These are phyloP conservation scores for Beauveria scarabaeidicola DNA, from an alignment of 2,329 filamentous ascomycete genomes.

Conservation along the genomic window DNA sequence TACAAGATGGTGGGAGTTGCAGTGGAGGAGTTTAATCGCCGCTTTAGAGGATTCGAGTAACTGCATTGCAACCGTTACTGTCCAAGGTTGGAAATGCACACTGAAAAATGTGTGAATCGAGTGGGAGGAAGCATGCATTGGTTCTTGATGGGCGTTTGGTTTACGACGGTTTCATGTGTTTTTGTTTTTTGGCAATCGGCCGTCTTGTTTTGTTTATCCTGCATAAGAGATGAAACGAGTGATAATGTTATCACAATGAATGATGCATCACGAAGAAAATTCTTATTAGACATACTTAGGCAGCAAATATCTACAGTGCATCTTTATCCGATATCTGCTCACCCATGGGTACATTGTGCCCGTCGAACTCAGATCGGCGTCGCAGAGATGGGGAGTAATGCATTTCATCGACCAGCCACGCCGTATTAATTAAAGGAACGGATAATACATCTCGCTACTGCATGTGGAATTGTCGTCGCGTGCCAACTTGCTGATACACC, in stretches of 20 bases:
- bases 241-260: not conserved
- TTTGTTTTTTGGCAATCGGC: not conserved
- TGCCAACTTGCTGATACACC: not conserved
- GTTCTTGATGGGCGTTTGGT: not conserved
- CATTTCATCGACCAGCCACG: no score
- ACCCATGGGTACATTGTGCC: not conserved
- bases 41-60: constrained; percentile 39
- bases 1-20: constrained; percentile 59
- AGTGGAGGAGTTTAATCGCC: constrained; percentile 58
- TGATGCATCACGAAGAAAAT: not conserved
- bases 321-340: not conserved
- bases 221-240: not conserved
- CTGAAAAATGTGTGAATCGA: not conserved
- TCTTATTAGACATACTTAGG: not conserved
- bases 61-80: not conserved
- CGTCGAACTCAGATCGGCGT: no score
- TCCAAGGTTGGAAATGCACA: not conserved
- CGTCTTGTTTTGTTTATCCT: not conserved
- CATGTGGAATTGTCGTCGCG: not conserved
- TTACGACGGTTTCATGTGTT: not conserved
- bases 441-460: not conserved
- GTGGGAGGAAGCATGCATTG: not conserved
- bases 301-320: not conserved
- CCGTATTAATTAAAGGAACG: not conserved
- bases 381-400: no score